Evolutionary conservation across 2,329 filamentous ascomycete genomes (phyloP).

Genomic region (Ampelomyces quisqualis): DNA sequence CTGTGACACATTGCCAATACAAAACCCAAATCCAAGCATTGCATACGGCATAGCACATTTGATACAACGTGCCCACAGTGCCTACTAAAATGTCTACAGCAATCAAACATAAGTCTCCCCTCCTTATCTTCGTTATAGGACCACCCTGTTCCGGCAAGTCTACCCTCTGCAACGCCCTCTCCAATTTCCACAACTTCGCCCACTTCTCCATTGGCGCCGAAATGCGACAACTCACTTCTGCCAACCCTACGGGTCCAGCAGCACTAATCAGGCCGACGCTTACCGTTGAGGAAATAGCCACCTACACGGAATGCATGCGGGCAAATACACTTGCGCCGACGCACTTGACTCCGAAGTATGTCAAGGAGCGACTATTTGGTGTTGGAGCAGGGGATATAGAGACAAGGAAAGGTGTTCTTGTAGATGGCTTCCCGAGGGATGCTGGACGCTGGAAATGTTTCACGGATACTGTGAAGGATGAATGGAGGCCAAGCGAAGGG

Average conservation of each 20-base stretch:
- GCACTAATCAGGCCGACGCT: slow-evolving; percentile 8
- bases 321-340: slow-evolving; percentile 8
- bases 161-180: slow-evolving; percentile 10
- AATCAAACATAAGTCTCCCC: neutral
- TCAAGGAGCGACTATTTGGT: slow-evolving; percentile 10
- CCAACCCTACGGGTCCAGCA: slow-evolving; percentile 1
- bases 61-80: neutral
- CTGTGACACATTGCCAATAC: too few species aligned
- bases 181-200: slow-evolving; percentile 6
- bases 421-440: slow-evolving; percentile 15
- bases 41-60: too few species aligned
- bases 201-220: slow-evolving; percentile 15
- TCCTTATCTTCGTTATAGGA: slow-evolving; percentile 11
- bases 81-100: neutral
- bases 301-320: slow-evolving; percentile 2
- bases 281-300: slow-evolving; percentile 2
- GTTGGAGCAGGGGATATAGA: neutral
- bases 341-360: slow-evolving; percentile 7
- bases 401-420: slow-evolving; percentile 1
- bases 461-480: slow-evolving; percentile 3
- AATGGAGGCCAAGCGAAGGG: slow-evolving; percentile 2
- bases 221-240: slow-evolving; percentile 8
- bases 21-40: too few species aligned
- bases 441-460: slow-evolving; percentile 8
- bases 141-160: slow-evolving; percentile 16